Conservation (phyloP, 164 flowering plant genomes). For the Paratinospora sagittata region DNA sequence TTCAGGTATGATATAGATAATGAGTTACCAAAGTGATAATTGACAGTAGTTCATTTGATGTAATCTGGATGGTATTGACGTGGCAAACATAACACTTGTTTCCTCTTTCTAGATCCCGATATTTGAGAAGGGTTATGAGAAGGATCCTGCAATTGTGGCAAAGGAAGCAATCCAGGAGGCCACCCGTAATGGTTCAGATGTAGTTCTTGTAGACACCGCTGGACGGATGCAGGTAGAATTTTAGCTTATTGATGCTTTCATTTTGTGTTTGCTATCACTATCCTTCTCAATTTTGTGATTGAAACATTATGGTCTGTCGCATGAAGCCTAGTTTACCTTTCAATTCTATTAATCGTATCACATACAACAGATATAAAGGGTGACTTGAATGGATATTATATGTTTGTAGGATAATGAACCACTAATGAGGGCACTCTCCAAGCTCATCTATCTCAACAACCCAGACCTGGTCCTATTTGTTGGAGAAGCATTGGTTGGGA, state of each 20-base stretch:
- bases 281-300: neutral
- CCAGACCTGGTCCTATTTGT: constrained; percentile 93
- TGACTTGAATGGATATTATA: neutral
- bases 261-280: neutral
- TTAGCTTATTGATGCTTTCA: neutral
- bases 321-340: neutral
- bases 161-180: constrained; percentile 98
- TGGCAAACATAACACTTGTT: neutral
- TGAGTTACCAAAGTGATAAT: neutral
- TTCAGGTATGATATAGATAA: constrained; percentile 57
- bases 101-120: constrained; percentile 57
- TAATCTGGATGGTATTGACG: neutral
- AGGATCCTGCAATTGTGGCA: constrained; percentile 94
- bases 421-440: constrained; percentile 92
- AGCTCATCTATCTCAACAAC: constrained; percentile 77
- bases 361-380: neutral
- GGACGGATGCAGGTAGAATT: constrained; percentile 86
- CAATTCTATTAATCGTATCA: neutral
- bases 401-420: constrained; percentile 87
- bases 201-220: constrained; percentile 97
- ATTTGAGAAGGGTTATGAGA: constrained; percentile 97
- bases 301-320: neutral
- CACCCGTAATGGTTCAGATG: constrained; percentile 76
- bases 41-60: neutral
- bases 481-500: constrained; percentile 97